phyloP scores from a whole-genome alignment of 2,329 filamentous ascomycete species.

The Zasmidium cellare region DNA sequence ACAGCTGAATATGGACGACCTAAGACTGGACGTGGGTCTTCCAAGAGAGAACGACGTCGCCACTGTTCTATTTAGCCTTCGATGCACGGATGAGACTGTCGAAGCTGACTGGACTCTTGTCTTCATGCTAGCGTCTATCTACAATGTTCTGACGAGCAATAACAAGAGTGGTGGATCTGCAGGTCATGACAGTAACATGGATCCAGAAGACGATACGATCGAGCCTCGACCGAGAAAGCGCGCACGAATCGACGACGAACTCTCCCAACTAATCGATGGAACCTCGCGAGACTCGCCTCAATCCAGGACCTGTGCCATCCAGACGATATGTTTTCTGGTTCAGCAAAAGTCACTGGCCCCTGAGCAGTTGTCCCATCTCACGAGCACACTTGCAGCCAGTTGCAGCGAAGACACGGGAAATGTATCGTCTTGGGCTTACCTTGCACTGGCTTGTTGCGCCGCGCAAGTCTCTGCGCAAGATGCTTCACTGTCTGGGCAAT shows the following conservation, averaged over 20 bases:
- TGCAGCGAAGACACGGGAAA: conserved; percentile 65
- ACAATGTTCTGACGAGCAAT: conserved; percentile 11
- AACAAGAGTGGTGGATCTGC: conserved; percentile 2
- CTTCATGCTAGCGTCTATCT: conserved; percentile 40
- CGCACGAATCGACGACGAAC: conserved; percentile 37
- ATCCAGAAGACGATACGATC: conserved; percentile 13
- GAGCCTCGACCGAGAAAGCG: conserved; percentile 36
- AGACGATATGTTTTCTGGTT: conserved; percentile 53
- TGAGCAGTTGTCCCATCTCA: conserved; percentile 14
- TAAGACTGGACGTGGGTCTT: conserved; percentile 48
- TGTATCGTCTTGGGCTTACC: conserved; percentile 77
- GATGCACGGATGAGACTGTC: conserved; percentile 33
- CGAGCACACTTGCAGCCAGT: conserved; percentile 18
- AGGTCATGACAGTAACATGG: conserved; percentile 3
- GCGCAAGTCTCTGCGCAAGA: conserved; percentile 44
- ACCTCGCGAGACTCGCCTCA: conserved; percentile 38
- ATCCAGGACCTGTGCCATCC: conserved; percentile 52
- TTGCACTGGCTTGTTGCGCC: conserved; percentile 69
- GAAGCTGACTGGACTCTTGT: conserved; percentile 40
- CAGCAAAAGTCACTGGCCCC: conserved; percentile 36
- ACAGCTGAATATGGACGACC: conserved; percentile 74
- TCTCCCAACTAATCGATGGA: conserved; percentile 41
- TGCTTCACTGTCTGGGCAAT: conserved; percentile 50
- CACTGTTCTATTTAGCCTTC: conserved; percentile 21
- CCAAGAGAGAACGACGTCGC: conserved; percentile 7